Base-by-base conservation (phyloP, 148 eudicot species). In the Mesembryanthemum crystallinum region DNA sequence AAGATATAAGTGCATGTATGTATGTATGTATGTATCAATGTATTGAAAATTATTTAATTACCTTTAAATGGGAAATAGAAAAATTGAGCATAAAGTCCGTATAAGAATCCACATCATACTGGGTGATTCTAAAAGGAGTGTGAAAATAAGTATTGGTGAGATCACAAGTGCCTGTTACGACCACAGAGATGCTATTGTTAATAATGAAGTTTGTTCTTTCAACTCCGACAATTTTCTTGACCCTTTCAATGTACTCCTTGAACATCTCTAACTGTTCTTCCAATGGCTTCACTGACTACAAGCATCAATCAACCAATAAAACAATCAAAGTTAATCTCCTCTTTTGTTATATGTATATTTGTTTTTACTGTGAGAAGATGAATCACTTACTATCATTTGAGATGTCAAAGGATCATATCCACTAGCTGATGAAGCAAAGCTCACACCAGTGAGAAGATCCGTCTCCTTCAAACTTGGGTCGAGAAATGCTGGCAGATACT, bases 361-460 rank as follows among this genome's bases (percentile, higher is more conserved):
- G n/a, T n/a, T n/a, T n/a, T n/a, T n/a, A n/a, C n/a, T 35, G 39
- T 35, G 4, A 35, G 6, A 45, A 18, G 25, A 5, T 28, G 29
- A 18, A 13, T 2, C 24, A 75, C 75, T 57, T 83, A 87, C 97
- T 72, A 57, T 76, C 17, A 85, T 1, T 24, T 27, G 23, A 13
- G 97, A 63, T 25, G 97, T 89, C 63, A 80, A 65, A 14, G 92
- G 92, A 80, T 92, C 94, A 57, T 71, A 92, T 61, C 94, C 97
- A 47, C 83, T 45, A 39, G 80, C 92, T 5, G 90, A 85, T 9
- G 97, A 90, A 24, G 94, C 97, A 64, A 92, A 92, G 78, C 92
- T 90, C 17, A 92, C 97, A 1, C 97, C 97, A 0, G 86, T 88
- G 1, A 73, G 81, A 57, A 92, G 88, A 28, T 92, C 94, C 8